phyloP scores from a whole-genome alignment of 1,139 yeast genomes.

The Candida frijolesensis region DNA sequence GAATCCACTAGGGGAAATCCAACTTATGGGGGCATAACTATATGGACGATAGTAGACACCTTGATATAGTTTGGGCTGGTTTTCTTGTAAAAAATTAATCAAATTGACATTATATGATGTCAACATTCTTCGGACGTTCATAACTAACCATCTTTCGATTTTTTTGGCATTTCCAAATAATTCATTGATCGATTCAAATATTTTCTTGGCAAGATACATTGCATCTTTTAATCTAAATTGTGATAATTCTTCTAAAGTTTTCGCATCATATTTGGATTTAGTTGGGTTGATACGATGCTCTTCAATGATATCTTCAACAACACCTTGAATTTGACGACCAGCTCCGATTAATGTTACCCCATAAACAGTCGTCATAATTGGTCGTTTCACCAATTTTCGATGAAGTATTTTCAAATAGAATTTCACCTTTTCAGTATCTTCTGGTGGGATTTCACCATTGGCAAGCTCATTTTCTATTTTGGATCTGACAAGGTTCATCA shows the following conservation, averaged over 20 bases:
- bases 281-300: slow-evolving; percentile 17
- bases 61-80: background rate
- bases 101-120: slow-evolving; percentile 28
- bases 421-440: slow-evolving; percentile 14
- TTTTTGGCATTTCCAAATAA: slow-evolving; percentile 37
- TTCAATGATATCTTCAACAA: slow-evolving; percentile 26
- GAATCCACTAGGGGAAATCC: slow-evolving; percentile 46
- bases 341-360: slow-evolving; percentile 48
- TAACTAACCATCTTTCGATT: slow-evolving; percentile 42
- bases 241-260: slow-evolving; percentile 6
- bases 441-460: background rate
- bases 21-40: slow-evolving; percentile 37
- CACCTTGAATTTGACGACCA: slow-evolving; percentile 30
- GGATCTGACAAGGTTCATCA: slow-evolving; percentile 27
- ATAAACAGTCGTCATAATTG: slow-evolving; percentile 52
- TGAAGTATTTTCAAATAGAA: slow-evolving; percentile 24
- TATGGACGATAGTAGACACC: slow-evolving; percentile 8
- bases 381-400: slow-evolving; percentile 43
- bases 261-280: slow-evolving; percentile 4
- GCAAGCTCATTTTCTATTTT: slow-evolving; percentile 20
- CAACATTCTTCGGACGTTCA: slow-evolving; percentile 32
- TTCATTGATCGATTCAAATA: slow-evolving; percentile 35
- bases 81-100: slow-evolving; percentile 13
- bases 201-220: slow-evolving; percentile 28
- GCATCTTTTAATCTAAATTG: slow-evolving; percentile 15